Evolutionary conservation across 495 filamentous ascomycete species (phyloP).

Genomic region (Niebla homalea): DNA sequence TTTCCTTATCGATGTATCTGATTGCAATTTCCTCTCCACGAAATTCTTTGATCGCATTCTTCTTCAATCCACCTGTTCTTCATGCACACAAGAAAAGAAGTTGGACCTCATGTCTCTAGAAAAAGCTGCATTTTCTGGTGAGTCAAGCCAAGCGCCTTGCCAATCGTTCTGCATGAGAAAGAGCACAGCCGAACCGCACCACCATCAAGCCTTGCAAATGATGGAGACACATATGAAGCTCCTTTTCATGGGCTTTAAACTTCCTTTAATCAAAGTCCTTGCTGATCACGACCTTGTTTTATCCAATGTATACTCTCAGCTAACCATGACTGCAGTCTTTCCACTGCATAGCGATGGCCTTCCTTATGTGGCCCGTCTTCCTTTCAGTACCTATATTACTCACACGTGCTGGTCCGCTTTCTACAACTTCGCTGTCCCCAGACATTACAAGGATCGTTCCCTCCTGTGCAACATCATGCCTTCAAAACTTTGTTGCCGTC

Average conservation of each 20-base stretch:
- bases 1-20: constrained; percentile 1
- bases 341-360: constrained; percentile 27
- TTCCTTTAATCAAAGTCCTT: neutral
- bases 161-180: neutral
- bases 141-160: constrained; percentile 1
- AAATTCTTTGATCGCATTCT: constrained; percentile 3
- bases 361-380: constrained; percentile 19
- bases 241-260: neutral
- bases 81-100: constrained; percentile 6
- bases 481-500: constrained; percentile 44
- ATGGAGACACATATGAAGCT: neutral
- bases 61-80: neutral
- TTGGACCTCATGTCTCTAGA: constrained; percentile 17
- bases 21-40: constrained; percentile 4
- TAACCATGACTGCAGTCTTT: constrained; percentile 18
- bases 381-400: constrained; percentile 18
- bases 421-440: constrained; percentile 15
- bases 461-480: constrained; percentile 49
- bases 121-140: constrained; percentile 13
- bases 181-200: constrained; percentile 1
- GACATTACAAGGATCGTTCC: constrained; percentile 35
- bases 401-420: constrained; percentile 11
- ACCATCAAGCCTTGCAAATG: neutral
- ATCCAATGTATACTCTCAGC: neutral
- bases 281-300: constrained; percentile 10